Evolutionary conservation across 345 rosid species (phyloP).

Genomic region (Pistacia integerrima): DNA sequence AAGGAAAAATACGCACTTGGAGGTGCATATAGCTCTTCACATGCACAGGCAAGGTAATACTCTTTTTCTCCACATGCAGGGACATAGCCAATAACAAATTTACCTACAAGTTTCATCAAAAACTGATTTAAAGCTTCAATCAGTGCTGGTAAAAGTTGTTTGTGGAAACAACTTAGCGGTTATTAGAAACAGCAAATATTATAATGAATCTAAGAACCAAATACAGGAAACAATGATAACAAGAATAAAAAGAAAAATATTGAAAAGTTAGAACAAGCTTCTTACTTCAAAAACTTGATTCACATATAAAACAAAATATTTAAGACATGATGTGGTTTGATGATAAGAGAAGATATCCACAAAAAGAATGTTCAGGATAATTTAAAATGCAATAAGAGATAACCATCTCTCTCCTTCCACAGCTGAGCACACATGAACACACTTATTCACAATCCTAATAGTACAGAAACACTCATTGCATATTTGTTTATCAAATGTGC

Average conservation of each 20-base stretch:
- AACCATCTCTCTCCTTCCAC: background rate
- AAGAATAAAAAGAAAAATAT: background rate
- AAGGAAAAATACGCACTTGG: conserved; percentile 93
- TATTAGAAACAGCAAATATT: background rate
- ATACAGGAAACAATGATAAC: background rate
- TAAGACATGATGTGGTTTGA: background rate
- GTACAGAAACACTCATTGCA: background rate
- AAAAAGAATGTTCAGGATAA: conserved; percentile 3
- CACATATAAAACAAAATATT: background rate
- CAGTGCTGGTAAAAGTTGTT: background rate
- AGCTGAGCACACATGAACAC: background rate
- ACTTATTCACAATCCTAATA: background rate
- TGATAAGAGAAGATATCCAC: conserved; percentile 1
- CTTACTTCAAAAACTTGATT: background rate
- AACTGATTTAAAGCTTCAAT: background rate
- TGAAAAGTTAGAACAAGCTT: background rate
- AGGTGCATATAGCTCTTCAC: conserved; percentile 87
- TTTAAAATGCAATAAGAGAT: background rate
- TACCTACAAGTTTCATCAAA: conserved; percentile 51
- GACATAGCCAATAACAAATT: conserved; percentile 74
- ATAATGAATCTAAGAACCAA: background rate
- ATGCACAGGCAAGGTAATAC: conserved; percentile 86
- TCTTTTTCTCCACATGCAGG: conserved; percentile 84
- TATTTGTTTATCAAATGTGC: background rate
- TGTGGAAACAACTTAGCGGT: background rate